Percentiles rank a stretch among this genome's conserved stretches.
Conservation (phyloP, 495 filamentous ascomycete species). For the Aspergillus avenaceus region DNA sequence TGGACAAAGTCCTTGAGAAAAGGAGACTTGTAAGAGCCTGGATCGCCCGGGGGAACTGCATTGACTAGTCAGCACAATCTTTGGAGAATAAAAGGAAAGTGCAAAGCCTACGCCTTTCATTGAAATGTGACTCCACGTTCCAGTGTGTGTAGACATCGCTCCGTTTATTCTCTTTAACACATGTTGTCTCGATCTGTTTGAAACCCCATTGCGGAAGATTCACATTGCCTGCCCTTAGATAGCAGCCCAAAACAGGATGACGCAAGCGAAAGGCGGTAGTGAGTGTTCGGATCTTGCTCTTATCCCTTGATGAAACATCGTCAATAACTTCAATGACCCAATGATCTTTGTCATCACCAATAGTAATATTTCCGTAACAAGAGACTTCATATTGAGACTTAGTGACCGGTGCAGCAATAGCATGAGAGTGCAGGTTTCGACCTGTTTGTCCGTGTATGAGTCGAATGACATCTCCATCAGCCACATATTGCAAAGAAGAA, state of each 20-base stretch:
- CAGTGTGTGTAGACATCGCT: constrained; percentile 94
- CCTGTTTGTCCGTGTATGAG: constrained; percentile 94
- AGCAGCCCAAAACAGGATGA: constrained; percentile 82
- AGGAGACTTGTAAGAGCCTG: constrained; percentile 91
- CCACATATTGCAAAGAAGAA: constrained; percentile 66
- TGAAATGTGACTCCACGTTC: constrained; percentile 95
- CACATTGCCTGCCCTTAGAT: constrained; percentile 90
- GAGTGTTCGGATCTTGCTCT: constrained; percentile 81
- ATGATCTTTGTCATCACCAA: constrained; percentile 97
- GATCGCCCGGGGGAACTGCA: constrained; percentile 82
- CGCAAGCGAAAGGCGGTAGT: constrained; percentile 90
- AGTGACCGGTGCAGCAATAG: constrained; percentile 79
- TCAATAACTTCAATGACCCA: constrained; percentile 91
- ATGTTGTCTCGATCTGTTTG: constrained; percentile 98
- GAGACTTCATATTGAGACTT: constrained; percentile 93
- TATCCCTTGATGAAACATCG: constrained; percentile 82
- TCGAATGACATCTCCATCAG: constrained; percentile 74
- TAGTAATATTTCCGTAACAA: constrained; percentile 91
- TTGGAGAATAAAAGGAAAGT: neutral
- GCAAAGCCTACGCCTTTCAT: constrained; percentile 77
- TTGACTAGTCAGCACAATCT: constrained; percentile 9
- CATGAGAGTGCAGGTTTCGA: constrained; percentile 92
- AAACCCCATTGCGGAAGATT: constrained; percentile 99
- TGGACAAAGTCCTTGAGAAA: constrained; percentile 97
- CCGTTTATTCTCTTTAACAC: constrained; percentile 89